Evolutionary conservation across 805 yeast genomes (phyloP), one percentile per base, ranked within the genome.

Genomic region (Yarrowia sp.): DNA sequence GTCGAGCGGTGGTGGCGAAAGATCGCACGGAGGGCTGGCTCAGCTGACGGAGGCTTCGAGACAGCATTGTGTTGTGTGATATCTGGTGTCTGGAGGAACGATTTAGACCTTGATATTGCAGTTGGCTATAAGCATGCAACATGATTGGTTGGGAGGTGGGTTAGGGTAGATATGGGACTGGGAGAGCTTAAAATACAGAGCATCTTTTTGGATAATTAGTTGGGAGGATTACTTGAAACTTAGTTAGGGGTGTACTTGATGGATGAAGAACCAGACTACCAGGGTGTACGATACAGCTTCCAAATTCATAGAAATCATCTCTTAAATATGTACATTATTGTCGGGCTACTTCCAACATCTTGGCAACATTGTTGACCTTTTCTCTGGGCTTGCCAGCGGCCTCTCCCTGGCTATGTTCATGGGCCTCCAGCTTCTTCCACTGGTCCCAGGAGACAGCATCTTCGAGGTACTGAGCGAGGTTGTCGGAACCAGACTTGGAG

Each of bases 391-490:
- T 89, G 5, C 87, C 88, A 8, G 67, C 45, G 22, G 71, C 70
- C 32, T 73, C 58, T 3, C 97, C 97, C 8, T 75, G 74, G 38
- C 75, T 72, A 36, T 79, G 67, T 74, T 91, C 97, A 42, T 76
- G 78, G 2, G 76, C 72, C 72, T 91, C 86, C 41, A 91, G 80
- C 45, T 75, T 79, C 64, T 75, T 71, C 97, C 97, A 91, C 68
- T 87, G 87, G 0, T 80, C 72, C 97, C 97, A 91, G 15, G 77
- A 71, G 2, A 88, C 84, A 1, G 77, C 74, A 5, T 72, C 61
- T 49, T 72, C 72, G 26, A 77, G 67, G 41, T 71, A 58, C 12
- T 70, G 55, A 19, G 74, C 71, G 38, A 80, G 72, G 12, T 74
- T 78, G 11, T 73, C 74, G 70, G 79, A 74, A 15, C 83, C 82